A percentile compares a stretch with the other conserved stretches of the same genome.
Evolutionary conservation across 1,284 basidiomycete species (phyloP).

Genomic region (Ustilago sp.): DNA sequence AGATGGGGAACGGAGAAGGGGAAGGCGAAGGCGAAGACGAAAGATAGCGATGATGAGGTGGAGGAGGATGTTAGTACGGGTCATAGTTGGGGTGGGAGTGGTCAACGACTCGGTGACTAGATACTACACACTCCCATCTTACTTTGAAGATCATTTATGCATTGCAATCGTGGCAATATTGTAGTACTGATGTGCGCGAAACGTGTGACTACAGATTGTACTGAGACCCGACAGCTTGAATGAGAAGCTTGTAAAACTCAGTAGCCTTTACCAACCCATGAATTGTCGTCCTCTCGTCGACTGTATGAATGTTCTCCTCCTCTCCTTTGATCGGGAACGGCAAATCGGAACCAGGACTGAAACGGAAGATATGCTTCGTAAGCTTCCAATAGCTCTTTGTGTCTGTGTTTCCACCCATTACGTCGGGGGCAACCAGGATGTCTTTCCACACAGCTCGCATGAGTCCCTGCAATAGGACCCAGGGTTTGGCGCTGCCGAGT

Average conservation of each 20-base stretch:
- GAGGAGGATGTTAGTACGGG: conserved; percentile 12
- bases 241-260: conserved; percentile 72
- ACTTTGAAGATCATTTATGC: neutral
- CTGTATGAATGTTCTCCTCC: conserved; percentile 74
- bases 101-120: conserved; percentile 30
- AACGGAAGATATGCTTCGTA: conserved; percentile 74
- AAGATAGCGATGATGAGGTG: conserved; percentile 33
- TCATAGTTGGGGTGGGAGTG: conserved; percentile 26
- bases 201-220: conserved; percentile 5
- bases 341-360: conserved; percentile 65
- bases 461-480: conserved; percentile 73
- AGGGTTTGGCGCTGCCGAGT: conserved; percentile 69
- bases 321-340: conserved; percentile 44
- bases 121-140: neutral
- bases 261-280: conserved; percentile 71
- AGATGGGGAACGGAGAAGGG: conserved; percentile 26
- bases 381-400: conserved; percentile 74
- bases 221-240: conserved; percentile 69
- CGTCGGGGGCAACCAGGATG: conserved; percentile 73
- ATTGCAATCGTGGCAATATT: neutral
- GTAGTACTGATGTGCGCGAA: neutral
- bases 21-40: conserved; percentile 30
- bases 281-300: conserved; percentile 74
- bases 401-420: conserved; percentile 74
- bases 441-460: conserved; percentile 71